A percentile compares a stretch with the other conserved stretches of the same genome.
Evolutionary conservation across 495 filamentous ascomycete genomes (phyloP).

Genomic region (Xylaria venustula): DNA sequence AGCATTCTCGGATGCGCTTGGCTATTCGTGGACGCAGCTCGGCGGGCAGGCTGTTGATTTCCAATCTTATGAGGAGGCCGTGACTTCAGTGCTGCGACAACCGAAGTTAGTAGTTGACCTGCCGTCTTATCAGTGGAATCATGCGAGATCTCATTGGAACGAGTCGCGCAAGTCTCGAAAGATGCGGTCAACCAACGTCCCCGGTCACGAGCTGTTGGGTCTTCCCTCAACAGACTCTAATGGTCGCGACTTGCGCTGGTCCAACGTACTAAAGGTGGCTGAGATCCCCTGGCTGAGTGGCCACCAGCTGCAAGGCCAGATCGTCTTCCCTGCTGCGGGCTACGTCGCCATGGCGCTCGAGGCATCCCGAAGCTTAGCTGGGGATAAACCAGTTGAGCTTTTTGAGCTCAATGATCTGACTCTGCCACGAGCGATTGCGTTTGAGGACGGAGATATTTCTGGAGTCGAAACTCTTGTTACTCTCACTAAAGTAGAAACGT

Average conservation of each 20-base stretch:
- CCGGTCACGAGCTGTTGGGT: conserved; percentile 45
- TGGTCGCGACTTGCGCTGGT: conserved; percentile 39
- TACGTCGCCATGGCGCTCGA: conserved; percentile 53
- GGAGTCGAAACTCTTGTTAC: conserved; percentile 20
- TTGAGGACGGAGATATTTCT: conserved; percentile 13
- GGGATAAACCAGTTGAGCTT: not conserved
- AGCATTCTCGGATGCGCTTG: conserved; percentile 30
- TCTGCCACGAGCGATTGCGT: conserved; percentile 15
- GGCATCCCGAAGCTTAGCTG: conserved; percentile 16
- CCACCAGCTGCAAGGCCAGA: conserved; percentile 38
- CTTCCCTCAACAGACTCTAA: conserved; percentile 24
- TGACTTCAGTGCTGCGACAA: conserved; percentile 23
- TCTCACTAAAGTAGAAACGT: conserved; percentile 8
- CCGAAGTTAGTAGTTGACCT: conserved; percentile 33
- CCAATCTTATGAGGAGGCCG: conserved; percentile 11
- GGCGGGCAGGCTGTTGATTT: conserved; percentile 17
- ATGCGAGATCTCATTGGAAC: conserved; percentile 40
- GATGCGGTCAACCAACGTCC: conserved; percentile 11
- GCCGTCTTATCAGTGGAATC: conserved; percentile 52
- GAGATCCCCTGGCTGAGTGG: conserved; percentile 49
- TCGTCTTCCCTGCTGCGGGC: conserved; percentile 55
- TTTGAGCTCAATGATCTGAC: conserved; percentile 21
- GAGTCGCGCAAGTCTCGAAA: conserved; percentile 41
- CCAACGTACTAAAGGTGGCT: conserved; percentile 33
- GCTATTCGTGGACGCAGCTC: conserved; percentile 29